Base-by-base conservation (phyloP, 139 green algal genomes). In the Auxenochlorella pyrenoidosa region DNA sequence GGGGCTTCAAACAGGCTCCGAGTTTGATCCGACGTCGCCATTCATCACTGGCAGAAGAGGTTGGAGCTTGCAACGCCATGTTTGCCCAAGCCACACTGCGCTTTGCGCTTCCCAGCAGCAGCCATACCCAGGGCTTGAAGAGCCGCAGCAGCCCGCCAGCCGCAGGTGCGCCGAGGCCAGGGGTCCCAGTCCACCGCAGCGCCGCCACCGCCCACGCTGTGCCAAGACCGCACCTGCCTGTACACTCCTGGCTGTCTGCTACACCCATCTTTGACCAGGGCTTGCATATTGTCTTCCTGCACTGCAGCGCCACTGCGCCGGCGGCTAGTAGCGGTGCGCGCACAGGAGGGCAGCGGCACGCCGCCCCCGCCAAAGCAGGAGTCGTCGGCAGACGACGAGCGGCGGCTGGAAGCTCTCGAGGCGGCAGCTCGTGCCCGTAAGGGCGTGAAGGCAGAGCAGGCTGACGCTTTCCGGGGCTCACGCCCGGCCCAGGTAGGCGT, bases 391-490 rank as follows among this genome's bases (percentile, higher is more conserved):
- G 89, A 91, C 26, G 75, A 89, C 32, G 90, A 93, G 86, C 32
- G 63, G 21, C 77, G 84, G 30, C 71, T 93, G 30, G 90, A 91
- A 75, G 90, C 90, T 3, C 75, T 92, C 34, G 90, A 93, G 87
- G 70, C 88, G 26, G 72, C 72, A 54, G 59, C 83, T 19, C 75
- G 60, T 24, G 59, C 75, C 2, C 76, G 73, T 22, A 83, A 88
- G 60, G 86, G 89, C n/a, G 8, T 73, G n/a, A 90, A 90, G 68
- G 77, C 75, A 15, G 79, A 73, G 71, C 83, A 91, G 83, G 38
- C 65, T 21, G 79, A 86, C 12, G 40, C 78, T 5, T 75, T 77
- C 58, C 82, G 82, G 32, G n/a, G 63, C 38, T 32, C 34, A 6
- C 58, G 59, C 21, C n/a, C 60, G 0, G 30, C 70, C 0, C 58